Conservation (phyloP, 768 basidiomycete species). For the Psilocybe azurescens region DNA sequence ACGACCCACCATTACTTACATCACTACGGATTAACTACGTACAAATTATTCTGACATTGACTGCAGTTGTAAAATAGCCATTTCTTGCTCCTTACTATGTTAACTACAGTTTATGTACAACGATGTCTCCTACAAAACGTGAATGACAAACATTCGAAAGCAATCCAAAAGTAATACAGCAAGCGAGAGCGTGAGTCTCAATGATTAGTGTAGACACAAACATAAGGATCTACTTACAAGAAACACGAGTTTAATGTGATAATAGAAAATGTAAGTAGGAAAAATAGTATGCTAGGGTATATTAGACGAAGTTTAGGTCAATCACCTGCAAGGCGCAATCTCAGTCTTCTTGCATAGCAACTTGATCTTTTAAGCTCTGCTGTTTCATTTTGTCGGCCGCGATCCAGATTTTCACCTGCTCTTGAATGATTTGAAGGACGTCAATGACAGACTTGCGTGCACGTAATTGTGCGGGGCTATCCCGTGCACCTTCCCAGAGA, state of each 20-base stretch:
- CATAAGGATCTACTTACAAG: not conserved
- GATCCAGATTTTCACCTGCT: slow-evolving; percentile 51
- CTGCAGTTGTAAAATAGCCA: not conserved
- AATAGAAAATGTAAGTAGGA: not conserved
- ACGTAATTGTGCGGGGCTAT: slow-evolving; percentile 50
- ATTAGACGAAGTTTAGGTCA: not conserved
- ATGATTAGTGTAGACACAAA: too few relatives aligned
- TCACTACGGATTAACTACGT: not conserved
- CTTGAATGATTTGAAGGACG: slow-evolving; percentile 40
- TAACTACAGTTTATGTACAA: not conserved
- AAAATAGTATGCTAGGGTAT: not conserved
- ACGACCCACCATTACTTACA: not conserved
- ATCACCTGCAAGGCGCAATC: not conserved
- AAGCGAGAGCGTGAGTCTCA: not conserved
- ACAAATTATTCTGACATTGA: not conserved
- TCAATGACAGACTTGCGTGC: slow-evolving; percentile 45
- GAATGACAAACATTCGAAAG: not conserved
- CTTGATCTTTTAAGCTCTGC: slow-evolving; percentile 11
- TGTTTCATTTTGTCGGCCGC: slow-evolving; percentile 40
- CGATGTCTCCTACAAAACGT: not conserved
- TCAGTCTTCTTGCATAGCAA: slow-evolving; percentile 24
- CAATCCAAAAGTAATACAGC: not conserved
- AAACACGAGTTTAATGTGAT: not conserved
- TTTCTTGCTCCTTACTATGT: not conserved
- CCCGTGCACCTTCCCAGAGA: slow-evolving; percentile 60